Evolutionary conservation across 306 rosid genomes (phyloP).

Genomic region (cucumber (Cucumis sativus)): DNA sequence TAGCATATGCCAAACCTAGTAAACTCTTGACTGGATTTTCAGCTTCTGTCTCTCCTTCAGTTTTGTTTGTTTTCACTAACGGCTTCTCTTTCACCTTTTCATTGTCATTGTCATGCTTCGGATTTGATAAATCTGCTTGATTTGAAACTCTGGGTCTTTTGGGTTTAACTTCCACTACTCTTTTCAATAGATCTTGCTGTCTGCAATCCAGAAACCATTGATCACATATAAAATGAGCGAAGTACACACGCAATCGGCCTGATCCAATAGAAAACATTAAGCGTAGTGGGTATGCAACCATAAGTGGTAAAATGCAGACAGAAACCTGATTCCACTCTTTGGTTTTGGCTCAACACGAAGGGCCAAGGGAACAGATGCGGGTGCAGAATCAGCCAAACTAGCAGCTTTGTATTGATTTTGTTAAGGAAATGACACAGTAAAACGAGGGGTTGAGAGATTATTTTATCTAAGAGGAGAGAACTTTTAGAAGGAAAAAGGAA

Average conservation of each 20-base stretch:
- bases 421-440: conserved; percentile 33
- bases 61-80: conserved; percentile 12
- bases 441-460: background rate
- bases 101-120: conserved; percentile 11
- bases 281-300: background rate
- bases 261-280: background rate
- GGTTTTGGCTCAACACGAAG: conserved; percentile 95
- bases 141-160: conserved; percentile 54
- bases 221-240: background rate
- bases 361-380: conserved; percentile 63
- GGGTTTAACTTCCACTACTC: conserved; percentile 84
- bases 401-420: conserved; percentile 64
- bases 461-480: background rate
- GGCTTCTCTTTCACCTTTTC: conserved; percentile 23
- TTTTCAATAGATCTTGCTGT: conserved; percentile 82
- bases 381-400: conserved; percentile 80
- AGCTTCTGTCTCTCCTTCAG: conserved; percentile 18
- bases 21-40: conserved; percentile 48
- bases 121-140: conserved; percentile 13
- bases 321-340: conserved; percentile 83
- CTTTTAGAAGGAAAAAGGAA: background rate
- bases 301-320: background rate
- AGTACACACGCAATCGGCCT: background rate
- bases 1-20: conserved; percentile 69
- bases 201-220: conserved; percentile 22